phyloP scores from a whole-genome alignment of 768 basidiomycete genomes.

The Trametes elegans region DNA sequence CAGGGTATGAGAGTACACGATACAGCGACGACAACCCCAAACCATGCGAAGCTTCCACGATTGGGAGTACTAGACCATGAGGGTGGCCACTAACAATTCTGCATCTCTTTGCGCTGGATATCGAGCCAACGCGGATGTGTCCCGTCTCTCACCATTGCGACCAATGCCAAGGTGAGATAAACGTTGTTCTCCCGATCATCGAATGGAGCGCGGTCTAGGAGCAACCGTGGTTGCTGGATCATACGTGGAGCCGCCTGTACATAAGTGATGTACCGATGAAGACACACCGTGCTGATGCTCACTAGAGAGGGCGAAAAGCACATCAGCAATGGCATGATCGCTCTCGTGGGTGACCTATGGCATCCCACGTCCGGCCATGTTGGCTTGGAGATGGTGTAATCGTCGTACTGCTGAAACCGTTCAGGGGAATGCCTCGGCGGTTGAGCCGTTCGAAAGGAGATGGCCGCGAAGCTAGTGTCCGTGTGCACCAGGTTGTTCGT shows the following conservation, averaged over 20 bases:
- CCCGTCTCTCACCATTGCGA: background rate
- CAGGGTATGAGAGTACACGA: background rate
- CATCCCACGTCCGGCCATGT: no score
- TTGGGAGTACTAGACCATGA: background rate
- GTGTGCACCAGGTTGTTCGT: background rate
- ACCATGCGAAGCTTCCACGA: background rate
- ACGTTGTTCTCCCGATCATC: conserved; percentile 13
- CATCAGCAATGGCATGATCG: conserved; percentile 3
- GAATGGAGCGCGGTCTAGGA: background rate
- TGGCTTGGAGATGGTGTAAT: no score
- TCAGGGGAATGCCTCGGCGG: background rate
- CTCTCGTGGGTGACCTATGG: background rate
- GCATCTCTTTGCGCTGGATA: background rate
- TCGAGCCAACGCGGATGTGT: background rate
- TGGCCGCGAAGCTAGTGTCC: background rate
- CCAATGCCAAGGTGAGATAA: background rate
- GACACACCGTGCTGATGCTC: background rate
- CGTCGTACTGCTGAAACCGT: no score
- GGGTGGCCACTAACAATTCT: background rate
- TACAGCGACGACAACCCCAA: background rate
- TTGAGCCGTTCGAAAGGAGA: background rate
- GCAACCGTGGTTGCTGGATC: background rate
- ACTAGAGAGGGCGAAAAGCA: background rate
- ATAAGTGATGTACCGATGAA: background rate
- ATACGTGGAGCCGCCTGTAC: background rate